Evolutionary conservation across 164 flowering plant genomes (phyloP), one percentile per base, ranked within the genome.

Genomic region (grape (Vitis vinifera)): DNA sequence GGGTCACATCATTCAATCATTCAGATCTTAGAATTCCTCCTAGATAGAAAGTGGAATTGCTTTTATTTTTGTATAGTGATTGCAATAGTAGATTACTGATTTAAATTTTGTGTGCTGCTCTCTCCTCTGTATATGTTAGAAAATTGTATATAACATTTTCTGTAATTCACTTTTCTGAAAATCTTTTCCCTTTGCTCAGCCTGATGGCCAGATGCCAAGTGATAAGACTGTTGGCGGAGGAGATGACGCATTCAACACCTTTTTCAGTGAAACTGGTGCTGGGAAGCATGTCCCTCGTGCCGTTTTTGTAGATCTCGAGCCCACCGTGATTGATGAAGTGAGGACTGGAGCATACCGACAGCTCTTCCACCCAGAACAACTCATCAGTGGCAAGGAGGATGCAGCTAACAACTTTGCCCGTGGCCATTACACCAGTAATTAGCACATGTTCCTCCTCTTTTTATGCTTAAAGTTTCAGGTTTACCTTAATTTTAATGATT

Each of bases 331-430:
- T 63, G 91, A 87, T 69, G 89, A 85, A 76, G 87, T 87, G 50
- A 81, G 88, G 76, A 85, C 88, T 37, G 88, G 86, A 59, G 59
- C 85, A 14, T 85, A 83, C 64, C 88, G 88, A 63, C 88, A 85
- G 71, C 83, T 85, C 55, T 85, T 85, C 75, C 88, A 84, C 78
- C 87, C 88, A 9, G 88, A 85, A 56, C 88, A 85, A 68, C 86
- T 85, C 50, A 87, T 87, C 71, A 81, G 87, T 16, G 91, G 91
- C 66, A 87, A 87, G 68, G 89, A 87, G 63, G 89, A 87, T 67
- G 89, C 89, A 51, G 89, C 89, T 27, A 85, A 84, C 84, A 87
- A 85, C 69, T 87, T 87, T 49, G 91, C 91, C 67, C 82, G 91
- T 53, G 91, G 91, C 63, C 91, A 87, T 61, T 87, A 85, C 55